phyloP scores from a whole-genome alignment of 192 early-diverging fungal genomes.

The Paraglomus occultum region DNA sequence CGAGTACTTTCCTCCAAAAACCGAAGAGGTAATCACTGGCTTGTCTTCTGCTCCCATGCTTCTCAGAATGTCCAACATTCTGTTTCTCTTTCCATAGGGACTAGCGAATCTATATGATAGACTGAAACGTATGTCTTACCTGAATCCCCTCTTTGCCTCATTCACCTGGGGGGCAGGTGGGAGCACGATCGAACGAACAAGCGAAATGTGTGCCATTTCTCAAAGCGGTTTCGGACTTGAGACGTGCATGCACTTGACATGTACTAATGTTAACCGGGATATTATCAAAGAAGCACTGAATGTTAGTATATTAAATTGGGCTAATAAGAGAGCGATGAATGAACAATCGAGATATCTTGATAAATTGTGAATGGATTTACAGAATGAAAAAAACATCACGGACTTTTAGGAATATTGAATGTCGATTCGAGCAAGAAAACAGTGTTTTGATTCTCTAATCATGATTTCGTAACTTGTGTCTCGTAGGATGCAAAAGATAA shows the following conservation, averaged over 20 bases:
- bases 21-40: constrained; percentile 50
- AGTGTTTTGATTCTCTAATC: too few species aligned
- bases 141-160: constrained; percentile 75
- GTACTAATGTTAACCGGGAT: constrained; percentile 84
- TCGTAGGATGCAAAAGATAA: constrained; percentile 46
- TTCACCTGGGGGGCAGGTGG: constrained; percentile 90
- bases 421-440: too few species aligned
- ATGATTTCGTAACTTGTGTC: not conserved
- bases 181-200: constrained; percentile 68
- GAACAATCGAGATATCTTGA: not conserved
- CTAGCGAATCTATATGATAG: constrained; percentile 82
- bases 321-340: not conserved
- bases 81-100: constrained; percentile 46
- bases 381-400: not conserved
- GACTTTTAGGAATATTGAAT: too few species aligned
- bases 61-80: not conserved
- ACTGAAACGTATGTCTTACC: constrained; percentile 72
- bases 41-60: not conserved
- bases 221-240: constrained; percentile 77
- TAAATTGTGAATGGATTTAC: not conserved
- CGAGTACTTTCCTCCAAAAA: constrained; percentile 95
- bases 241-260: constrained; percentile 83
- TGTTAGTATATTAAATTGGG: constrained; percentile 24
- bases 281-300: constrained; percentile 72
- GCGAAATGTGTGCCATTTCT: constrained; percentile 67